phyloP scores from a whole-genome alignment of 768 basidiomycete species.

The Naganishia onofrii region DNA sequence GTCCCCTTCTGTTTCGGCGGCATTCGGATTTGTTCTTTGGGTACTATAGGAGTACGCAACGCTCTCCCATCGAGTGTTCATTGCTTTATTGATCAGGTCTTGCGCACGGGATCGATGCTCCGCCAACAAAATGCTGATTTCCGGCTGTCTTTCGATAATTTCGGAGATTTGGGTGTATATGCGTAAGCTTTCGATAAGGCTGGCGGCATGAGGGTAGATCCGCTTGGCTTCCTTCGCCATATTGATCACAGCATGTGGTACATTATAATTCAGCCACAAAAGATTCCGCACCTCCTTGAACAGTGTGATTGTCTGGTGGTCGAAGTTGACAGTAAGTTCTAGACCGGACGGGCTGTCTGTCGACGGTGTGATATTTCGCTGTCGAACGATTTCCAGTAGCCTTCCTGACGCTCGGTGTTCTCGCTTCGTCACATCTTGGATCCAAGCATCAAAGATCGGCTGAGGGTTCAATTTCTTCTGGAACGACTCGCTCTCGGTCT shows the following conservation, averaged over 20 bases:
- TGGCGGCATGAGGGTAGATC: slow-evolving; percentile 94
- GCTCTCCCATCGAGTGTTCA: slow-evolving; percentile 90
- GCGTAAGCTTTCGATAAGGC: slow-evolving; percentile 91
- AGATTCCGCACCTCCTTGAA: slow-evolving; percentile 98
- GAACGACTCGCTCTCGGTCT: slow-evolving; percentile 85
- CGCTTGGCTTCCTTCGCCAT: slow-evolving; percentile 98
- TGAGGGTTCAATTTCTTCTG: slow-evolving; percentile 92
- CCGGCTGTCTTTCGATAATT: slow-evolving; percentile 82
- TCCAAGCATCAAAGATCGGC: slow-evolving; percentile 93
- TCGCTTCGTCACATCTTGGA: slow-evolving; percentile 87
- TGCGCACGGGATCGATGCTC: slow-evolving; percentile 91
- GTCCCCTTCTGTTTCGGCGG: slow-evolving; percentile 75
- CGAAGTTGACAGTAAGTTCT: slow-evolving; percentile 90
- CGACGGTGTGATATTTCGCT: slow-evolving; percentile 39
- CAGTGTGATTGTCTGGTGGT: slow-evolving; percentile 86
- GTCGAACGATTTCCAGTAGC: slow-evolving; percentile 73
- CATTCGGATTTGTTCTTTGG: slow-evolving; percentile 62
- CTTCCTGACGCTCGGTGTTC: slow-evolving; percentile 76
- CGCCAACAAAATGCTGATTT: slow-evolving; percentile 89
- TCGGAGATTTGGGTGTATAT: slow-evolving; percentile 95
- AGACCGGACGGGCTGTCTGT: slow-evolving; percentile 58
- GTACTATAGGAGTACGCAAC: slow-evolving; percentile 90
- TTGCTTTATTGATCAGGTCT: slow-evolving; percentile 90
- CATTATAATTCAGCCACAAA: slow-evolving; percentile 91
- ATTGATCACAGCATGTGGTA: slow-evolving; percentile 89